Base-by-base conservation (phyloP, 2,329 filamentous ascomycete species). In the Salinomyces thailandicus region DNA sequence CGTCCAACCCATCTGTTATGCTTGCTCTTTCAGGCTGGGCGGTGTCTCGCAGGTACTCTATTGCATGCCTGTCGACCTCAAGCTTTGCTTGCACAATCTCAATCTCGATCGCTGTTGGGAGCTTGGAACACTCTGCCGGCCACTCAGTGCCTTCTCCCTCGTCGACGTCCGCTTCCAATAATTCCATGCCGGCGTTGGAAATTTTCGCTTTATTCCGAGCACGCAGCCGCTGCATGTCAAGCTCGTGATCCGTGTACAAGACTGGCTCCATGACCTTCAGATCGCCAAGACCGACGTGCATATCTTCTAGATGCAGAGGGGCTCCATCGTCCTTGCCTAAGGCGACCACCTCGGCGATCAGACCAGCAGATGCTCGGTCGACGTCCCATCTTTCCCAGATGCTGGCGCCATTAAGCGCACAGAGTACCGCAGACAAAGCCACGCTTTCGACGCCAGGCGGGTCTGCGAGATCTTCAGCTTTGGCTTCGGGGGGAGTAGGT, bases 181-280 rank as follows among this genome's bases (percentile, higher is more conserved):
- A 51, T 17, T 38, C 19, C 11, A 52, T 32, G 17, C 39, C 44
- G 14, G 32, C 18, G 2, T 36, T 31, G 12, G 35, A 28, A 16
- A 52, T 29, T 3, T 33, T 36, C 3, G 52, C 38, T 3, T 35
- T 36, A 31, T 54, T 48, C 12, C 51, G 38, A 11, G 40, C 31
- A 12, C 57, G 47, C 4, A 72, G 64, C 3, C 41, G 41, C n/a
- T 52, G 42, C 35, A 69, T 43, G 44, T 72, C 68, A 16, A 62
- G 45, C 22, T 67, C 62, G 41, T 64, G 54, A 43, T 71, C 66
- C 3, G 55, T 59, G 3, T n/a, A 36, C 5, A 73, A 52, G 0
- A 73, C 34, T 2, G 72, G 69, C 22, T 62, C 38, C 35, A 72
- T 67, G 7, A 64, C 39, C 42, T 65, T 71, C 12, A 51, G 49